These are phyloP conservation scores for Fusarium torreyae DNA, from an alignment of 2,329 filamentous ascomycete genomes.

Conservation along the genomic window DNA sequence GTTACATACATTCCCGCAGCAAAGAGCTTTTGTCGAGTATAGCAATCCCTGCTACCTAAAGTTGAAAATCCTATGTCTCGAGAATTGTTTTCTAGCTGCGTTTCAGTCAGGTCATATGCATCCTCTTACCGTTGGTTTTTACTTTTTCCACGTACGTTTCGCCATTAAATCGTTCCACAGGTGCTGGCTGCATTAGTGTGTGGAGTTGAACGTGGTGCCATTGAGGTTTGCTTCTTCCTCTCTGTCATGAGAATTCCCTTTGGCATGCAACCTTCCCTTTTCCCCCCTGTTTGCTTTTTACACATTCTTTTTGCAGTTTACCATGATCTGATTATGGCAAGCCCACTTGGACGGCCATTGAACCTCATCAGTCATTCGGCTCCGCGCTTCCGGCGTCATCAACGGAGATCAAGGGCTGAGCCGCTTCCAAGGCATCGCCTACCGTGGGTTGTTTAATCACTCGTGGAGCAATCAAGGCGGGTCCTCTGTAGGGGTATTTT, in stretches of 20 bases:
- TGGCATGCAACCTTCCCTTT: slow-evolving; percentile 8
- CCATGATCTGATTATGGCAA: slow-evolving; percentile 17
- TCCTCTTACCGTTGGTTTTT: slow-evolving; percentile 22
- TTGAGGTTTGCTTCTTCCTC: slow-evolving; percentile 38
- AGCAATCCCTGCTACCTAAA: background rate
- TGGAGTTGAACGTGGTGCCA: slow-evolving; percentile 20
- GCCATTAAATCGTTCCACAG: slow-evolving; percentile 43
- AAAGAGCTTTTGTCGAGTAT: background rate
- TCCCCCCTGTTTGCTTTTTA: slow-evolving; percentile 15
- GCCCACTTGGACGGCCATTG: background rate
- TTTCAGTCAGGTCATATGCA: slow-evolving; percentile 39
- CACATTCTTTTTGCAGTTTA: background rate
- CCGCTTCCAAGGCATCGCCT: slow-evolving; percentile 8
- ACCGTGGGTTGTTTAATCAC: slow-evolving; percentile 23
- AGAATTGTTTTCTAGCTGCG: slow-evolving; percentile 37
- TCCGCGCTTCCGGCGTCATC: slow-evolving; percentile 31
- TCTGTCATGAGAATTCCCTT: slow-evolving; percentile 20
- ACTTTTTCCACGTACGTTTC: slow-evolving; percentile 48
- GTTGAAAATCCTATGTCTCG: slow-evolving; percentile 5
- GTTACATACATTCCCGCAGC: background rate
- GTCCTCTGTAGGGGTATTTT: slow-evolving; percentile 13
- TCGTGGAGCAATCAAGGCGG: slow-evolving; percentile 13
- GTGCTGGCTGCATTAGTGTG: slow-evolving; percentile 36
- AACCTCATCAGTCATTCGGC: slow-evolving; percentile 19
- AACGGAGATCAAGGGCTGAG: slow-evolving; percentile 21